Evolutionary conservation across 495 filamentous ascomycete genomes (phyloP), one percentile per base, ranked within the genome.

Genomic region (Aspergillus funiculosus): DNA sequence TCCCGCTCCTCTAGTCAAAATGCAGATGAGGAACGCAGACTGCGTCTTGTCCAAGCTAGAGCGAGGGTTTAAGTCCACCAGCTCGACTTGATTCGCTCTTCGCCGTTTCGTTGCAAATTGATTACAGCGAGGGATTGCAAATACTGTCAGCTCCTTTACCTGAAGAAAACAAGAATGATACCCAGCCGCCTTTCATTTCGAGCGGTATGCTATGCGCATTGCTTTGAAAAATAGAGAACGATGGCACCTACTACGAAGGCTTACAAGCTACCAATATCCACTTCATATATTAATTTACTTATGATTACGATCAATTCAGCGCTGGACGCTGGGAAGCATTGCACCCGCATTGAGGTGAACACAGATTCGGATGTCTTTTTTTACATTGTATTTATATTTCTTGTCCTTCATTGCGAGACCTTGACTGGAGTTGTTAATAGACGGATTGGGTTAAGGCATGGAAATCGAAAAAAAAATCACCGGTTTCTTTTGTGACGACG

Each of bases 31-130:
- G 64, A 68, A 17, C 63, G 62, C 50, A 63, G 67, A 26, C 51
- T 69, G 25, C 63, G 69, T 44, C 53, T 71, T 17, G 54, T 58
- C 17, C 69, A 71, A 60, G 68, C 67, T 17, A 64, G 67, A 38
- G 63, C 60, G 21, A 30, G 51, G 30, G 50, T 43, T 15, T 57
- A 50, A 43, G 4, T 15, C 10, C 5, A 5, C 7, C 20, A 20
- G 15, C 9, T 15, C 13, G 2, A 17, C 13, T 8, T 17, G 13
- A 4, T 2, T 34, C 10, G 4, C 3, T 24, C 14, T 34, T 17
- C 9, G 5, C 18, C 18, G 4, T 24, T 34, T 17, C 9, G 5
- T 34, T 34, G 4, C 21, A 21, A 24, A 39, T 14, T 15, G 1
- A 7, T 26, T 15, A 25, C 21, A 24, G 20, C 15, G 20, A 39